These are phyloP conservation scores for Funneliformis mosseae DNA, from an alignment of 192 early-diverging fungal species.

Conservation along the genomic window DNA sequence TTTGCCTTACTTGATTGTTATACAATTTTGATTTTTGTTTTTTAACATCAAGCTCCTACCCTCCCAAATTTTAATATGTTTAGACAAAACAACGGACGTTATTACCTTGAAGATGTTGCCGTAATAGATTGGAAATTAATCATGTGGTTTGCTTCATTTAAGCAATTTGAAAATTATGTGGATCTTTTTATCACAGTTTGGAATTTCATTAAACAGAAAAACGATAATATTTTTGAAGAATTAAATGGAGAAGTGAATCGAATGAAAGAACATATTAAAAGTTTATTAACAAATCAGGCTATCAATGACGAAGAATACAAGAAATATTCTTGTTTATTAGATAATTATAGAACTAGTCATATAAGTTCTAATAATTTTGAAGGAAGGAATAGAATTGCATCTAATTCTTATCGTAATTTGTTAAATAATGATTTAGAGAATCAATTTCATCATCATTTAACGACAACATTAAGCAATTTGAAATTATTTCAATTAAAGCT, in stretches of 20 bases:
- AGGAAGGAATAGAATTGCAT: background rate
- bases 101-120: background rate
- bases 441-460: background rate
- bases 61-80: background rate
- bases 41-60: too few species aligned
- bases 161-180: background rate
- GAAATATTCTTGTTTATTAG: background rate
- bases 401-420: background rate
- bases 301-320: background rate
- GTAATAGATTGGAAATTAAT: background rate
- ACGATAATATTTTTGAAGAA: too few species aligned
- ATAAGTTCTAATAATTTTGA: background rate
- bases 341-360: background rate
- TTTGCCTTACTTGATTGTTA: too few species aligned
- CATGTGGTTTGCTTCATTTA: background rate
- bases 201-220: background rate
- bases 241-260: too few species aligned
- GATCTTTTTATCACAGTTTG: background rate
- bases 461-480: background rate
- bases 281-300: background rate
- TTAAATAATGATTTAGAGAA: background rate
- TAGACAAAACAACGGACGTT: too few species aligned
- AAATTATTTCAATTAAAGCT: background rate
- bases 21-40: background rate
- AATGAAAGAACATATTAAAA: background rate